These are phyloP conservation scores for Botryotinia globosa DNA, from an alignment of 2,329 filamentous ascomycete species.

Conservation along the genomic window DNA sequence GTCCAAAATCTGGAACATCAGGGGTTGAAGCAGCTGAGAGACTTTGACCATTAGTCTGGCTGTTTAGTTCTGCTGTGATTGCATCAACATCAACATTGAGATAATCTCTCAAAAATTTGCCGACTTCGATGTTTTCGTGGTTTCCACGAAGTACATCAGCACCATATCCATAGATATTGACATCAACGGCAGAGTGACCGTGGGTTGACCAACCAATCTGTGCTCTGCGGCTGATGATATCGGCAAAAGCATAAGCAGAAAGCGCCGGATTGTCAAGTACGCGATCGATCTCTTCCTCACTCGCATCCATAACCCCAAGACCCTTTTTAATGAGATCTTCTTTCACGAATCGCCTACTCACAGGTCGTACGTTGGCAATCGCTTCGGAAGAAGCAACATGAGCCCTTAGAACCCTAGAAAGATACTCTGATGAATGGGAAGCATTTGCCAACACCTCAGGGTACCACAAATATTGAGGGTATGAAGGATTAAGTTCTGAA, in stretches of 20 bases:
- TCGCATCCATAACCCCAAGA: constrained; percentile 74
- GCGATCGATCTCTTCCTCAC: constrained; percentile 64
- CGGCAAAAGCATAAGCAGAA: constrained; percentile 63
- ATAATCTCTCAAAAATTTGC: constrained; percentile 75
- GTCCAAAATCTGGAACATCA: constrained; percentile 9
- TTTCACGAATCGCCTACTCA: constrained; percentile 61
- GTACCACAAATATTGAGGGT: constrained; percentile 75
- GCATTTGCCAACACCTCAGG: constrained; percentile 78
- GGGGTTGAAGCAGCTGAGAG: neutral
- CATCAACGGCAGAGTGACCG: constrained; percentile 89
- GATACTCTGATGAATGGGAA: constrained; percentile 69
- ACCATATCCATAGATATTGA: constrained; percentile 86
- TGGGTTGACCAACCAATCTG: constrained; percentile 94
- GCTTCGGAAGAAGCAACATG: constrained; percentile 47
- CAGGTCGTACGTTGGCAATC: constrained; percentile 32
- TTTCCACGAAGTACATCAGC: constrained; percentile 71
- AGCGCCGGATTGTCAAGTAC: constrained; percentile 58
- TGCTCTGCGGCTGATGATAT: constrained; percentile 82
- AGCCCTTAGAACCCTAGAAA: constrained; percentile 58
- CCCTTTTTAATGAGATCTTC: constrained; percentile 63
- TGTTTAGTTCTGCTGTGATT: constrained; percentile 64
- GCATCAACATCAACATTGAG: constrained; percentile 74
- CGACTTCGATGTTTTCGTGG: constrained; percentile 92
- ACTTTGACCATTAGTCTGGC: constrained; percentile 7
- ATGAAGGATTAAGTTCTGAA: constrained; percentile 55